Base-by-base conservation (phyloP, 1,139 yeast genomes). In the Taphrina wiesneri region DNA sequence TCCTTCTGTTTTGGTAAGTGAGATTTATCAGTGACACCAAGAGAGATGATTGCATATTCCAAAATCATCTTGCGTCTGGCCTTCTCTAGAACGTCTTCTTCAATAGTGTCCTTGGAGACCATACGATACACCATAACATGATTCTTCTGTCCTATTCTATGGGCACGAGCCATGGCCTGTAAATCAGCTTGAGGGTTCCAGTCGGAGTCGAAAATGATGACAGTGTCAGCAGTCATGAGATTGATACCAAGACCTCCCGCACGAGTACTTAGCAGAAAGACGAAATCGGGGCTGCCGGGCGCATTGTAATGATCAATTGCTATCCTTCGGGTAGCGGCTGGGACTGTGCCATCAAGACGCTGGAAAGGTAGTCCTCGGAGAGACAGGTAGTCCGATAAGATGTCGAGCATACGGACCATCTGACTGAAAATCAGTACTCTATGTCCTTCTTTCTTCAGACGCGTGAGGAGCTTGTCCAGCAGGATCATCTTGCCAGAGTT, bases 91-190 rank as follows among this genome's bases (percentile, higher is more conserved):
- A 93, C 96, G 75, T 93, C 96, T 76, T 93, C 99, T 76, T 93
- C 99, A 21, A 93, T 96, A 0, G 99, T 93, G 73, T 95, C 99
- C 73, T 93, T 93, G 70, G 97, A 88, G 25, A 93, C 98, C 78
- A 95, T 90, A 74, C 99, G 82, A 76, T 95, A 95, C 23, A 93
- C 98, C 84, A 91, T 90, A 56, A 93, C 99, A 77, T 93, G 99
- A 73, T 66, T 67, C 77, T 93, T 93, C 76, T 93, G 99, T 17
- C 99, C 99, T 74, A 93, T 93, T 81, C 99, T 86, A 78, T 93
- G 99, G 2, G 99, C 99, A 78, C 99, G 86, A 0, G 99, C 99
- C 99, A 95, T 95, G 3, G 99, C 99, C 78, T 93, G 98, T 72
- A 92, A 80, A 82, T 92, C 99, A 0, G 98, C 98, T 77, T 93